Evolutionary conservation across 2,329 filamentous ascomycete species (phyloP), one percentile per base, ranked within the genome.

Genomic region (Colletotrichum cuscutae): DNA sequence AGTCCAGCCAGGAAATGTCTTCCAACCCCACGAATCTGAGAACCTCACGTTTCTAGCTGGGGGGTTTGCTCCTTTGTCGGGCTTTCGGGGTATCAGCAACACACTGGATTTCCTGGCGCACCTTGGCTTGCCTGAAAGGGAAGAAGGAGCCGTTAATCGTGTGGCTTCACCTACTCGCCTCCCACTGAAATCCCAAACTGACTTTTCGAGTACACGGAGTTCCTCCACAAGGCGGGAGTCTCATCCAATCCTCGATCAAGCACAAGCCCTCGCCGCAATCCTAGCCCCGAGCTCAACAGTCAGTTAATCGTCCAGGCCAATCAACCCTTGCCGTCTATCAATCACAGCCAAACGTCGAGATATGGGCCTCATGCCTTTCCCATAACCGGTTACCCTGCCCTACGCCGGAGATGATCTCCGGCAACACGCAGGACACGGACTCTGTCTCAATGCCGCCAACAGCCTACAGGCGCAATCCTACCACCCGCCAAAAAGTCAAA

Each of bases 161-260:
- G 70, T 72, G 70, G 65, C 70, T 56, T 61, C 52, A 22, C 61
- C 69, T 32, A 13, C 59, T 52, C 42, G 69, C 62, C 24, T 58
- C 53, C 11, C 54, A 46, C 58, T 69, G 58, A 59, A 59, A 64
- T 70, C n/a, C 24, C 11, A 30, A 63, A 56, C 32, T 37, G 66
- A 60, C 46, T 70, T 70, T 32, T n/a, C 12, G 37, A 56, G 32
- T 37, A 66, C 32, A 35, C 19, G 54, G 37, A 26, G 28, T 54
- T 65, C 54, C 70, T 70, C 70, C 66, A 71, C 68, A 72, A 70
- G 70, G 60, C 70, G 58, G 66, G 37, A 57, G 37, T 24, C n/a
- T 52, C 54, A 37, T 65, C 66, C 66, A 65, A 70, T 72, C 28
- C 19, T 60, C 56, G 35, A 26, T 32, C 62, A 49, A 11, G 22